phyloP scores from a whole-genome alignment of 2,329 filamentous ascomycete genomes.

The Claviceps arundinis region DNA sequence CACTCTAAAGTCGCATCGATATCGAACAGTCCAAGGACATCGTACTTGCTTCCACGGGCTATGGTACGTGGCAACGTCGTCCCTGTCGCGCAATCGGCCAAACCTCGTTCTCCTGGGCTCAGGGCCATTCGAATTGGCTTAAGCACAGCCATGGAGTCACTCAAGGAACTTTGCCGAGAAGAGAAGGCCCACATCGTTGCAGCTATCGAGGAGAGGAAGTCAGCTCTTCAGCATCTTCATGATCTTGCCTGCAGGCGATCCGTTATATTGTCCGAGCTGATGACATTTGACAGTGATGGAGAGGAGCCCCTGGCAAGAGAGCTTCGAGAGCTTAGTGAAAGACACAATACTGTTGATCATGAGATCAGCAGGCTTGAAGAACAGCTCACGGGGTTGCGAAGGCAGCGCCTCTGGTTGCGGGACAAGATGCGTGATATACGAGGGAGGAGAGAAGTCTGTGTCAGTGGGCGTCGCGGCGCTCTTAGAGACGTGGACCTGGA shows the following conservation, averaged over 20 bases:
- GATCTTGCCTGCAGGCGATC: conserved; percentile 35
- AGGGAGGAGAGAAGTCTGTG: conserved; percentile 54
- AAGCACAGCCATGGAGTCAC: conserved; percentile 45
- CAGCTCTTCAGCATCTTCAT: conserved; percentile 44
- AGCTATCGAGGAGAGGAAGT: conserved; percentile 42
- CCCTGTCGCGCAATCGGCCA: conserved; percentile 45
- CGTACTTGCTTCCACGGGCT: conserved; percentile 27
- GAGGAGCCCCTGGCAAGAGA: conserved; percentile 47
- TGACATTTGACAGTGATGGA: conserved; percentile 38
- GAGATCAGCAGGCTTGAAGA: conserved; percentile 56
- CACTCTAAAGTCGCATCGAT: conserved; percentile 26
- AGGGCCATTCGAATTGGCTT: conserved; percentile 52
- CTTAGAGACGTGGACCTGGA: conserved; percentile 52
- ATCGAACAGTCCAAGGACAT: conserved; percentile 25
- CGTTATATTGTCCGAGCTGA: conserved; percentile 38
- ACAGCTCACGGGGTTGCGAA: conserved; percentile 46
- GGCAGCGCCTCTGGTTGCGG: conserved; percentile 43
- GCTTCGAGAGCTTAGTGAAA: conserved; percentile 44
- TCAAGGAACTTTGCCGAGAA: conserved; percentile 54
- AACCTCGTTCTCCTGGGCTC: conserved; percentile 38
- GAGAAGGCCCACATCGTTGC: conserved; percentile 48
- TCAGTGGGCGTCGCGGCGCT: conserved; percentile 58
- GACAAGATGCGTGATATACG: conserved; percentile 47
- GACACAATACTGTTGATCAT: conserved; percentile 38
- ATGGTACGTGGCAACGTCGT: conserved; percentile 35